phyloP scores from a whole-genome alignment of 2,329 filamentous ascomycete species.

The Cladosporium sp. region DNA sequence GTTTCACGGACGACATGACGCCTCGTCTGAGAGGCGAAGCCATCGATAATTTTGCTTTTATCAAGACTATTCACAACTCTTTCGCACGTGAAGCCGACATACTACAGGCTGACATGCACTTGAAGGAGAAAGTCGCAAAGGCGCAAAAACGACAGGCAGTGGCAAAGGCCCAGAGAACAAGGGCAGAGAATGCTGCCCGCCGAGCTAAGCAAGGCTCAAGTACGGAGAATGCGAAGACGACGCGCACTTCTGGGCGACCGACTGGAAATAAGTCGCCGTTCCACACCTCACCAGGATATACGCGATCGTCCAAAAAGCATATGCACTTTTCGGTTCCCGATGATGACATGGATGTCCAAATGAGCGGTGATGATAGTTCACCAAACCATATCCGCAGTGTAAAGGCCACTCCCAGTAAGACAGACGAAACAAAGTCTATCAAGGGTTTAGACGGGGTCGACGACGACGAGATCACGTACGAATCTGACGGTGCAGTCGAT shows the following conservation, averaged over 20 bases:
- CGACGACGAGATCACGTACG: not conserved
- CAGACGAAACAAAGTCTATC: not conserved
- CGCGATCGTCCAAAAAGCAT: not conserved
- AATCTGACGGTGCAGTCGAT: no score
- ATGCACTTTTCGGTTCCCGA: no score
- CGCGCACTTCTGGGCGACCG: not conserved
- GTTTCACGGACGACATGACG: conserved; percentile 62
- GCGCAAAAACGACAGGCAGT: conserved; percentile 29
- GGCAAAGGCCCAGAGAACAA: conserved; percentile 27
- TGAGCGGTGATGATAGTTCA: not conserved
- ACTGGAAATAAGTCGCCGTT: no score
- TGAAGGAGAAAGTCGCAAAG: conserved; percentile 50
- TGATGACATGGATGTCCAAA: not conserved
- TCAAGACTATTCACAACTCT: conserved; percentile 81
- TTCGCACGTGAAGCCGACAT: conserved; percentile 79
- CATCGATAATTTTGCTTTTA: conserved; percentile 68
- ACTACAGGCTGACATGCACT: conserved; percentile 63
- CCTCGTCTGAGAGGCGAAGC: conserved; percentile 72
- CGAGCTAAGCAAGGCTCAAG: not conserved
- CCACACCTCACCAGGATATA: not conserved
- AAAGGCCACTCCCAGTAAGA: not conserved
- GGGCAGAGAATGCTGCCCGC: conserved; percentile 23
- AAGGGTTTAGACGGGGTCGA: not conserved
- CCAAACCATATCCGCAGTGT: not conserved
- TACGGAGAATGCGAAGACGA: not conserved